Conservation (phyloP, 2,329 filamentous ascomycete species). For the Microdochium nivale region DNA sequence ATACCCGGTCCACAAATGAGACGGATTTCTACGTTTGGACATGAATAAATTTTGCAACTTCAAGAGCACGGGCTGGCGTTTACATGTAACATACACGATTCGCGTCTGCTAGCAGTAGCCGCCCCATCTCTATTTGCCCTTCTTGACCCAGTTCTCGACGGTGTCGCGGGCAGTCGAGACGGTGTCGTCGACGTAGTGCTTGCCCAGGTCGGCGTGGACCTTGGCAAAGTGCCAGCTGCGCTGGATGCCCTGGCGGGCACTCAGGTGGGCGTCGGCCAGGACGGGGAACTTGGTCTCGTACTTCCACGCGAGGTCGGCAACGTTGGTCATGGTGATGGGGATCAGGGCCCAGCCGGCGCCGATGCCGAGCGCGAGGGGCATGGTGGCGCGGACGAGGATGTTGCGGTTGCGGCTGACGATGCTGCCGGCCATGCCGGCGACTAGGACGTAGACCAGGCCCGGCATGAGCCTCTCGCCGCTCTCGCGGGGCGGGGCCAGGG, state of each 20-base stretch:
- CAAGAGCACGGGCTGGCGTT: neutral
- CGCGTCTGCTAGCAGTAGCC: neutral
- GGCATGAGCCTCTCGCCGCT: constrained; percentile 85
- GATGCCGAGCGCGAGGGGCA: constrained; percentile 73
- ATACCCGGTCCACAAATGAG: too few relatives aligned
- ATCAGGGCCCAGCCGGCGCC: constrained; percentile 77
- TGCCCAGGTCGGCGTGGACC: constrained; percentile 63
- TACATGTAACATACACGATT: neutral
- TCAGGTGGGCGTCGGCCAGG: constrained; percentile 72
- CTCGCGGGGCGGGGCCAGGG: constrained; percentile 76
- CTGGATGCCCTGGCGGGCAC: constrained; percentile 59
- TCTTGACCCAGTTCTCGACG: constrained; percentile 84
- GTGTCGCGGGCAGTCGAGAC: constrained; percentile 66
- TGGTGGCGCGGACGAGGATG: constrained; percentile 67
- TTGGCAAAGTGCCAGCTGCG: constrained; percentile 65
- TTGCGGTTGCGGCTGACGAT: constrained; percentile 86
- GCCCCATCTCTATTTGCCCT: constrained; percentile 65
- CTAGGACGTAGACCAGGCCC: constrained; percentile 83
- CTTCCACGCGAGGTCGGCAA: constrained; percentile 77
- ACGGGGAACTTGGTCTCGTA: constrained; percentile 87
- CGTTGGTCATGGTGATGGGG: constrained; percentile 84
- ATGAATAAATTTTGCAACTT: too few relatives aligned
- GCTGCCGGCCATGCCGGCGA: constrained; percentile 88
- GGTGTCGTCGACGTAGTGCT: constrained; percentile 70
- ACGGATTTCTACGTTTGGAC: too few relatives aligned